Evolutionary conservation across 441 rosid species (phyloP), one percentile per base, ranked within the genome.

Genomic region (Metrosideros polymorpha): DNA sequence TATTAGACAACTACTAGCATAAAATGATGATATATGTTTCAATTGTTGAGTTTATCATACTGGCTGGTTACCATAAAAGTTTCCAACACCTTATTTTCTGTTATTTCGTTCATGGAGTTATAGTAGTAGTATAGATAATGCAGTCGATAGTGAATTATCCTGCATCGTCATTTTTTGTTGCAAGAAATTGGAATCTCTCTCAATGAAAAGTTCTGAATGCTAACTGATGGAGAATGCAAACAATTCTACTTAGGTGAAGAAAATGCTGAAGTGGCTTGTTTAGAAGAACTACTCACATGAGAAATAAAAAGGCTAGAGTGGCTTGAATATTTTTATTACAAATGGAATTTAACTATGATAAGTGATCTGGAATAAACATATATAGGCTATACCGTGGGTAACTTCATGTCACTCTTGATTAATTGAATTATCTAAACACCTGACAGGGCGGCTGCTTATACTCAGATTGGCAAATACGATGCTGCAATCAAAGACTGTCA

Each of bases 361-460:
- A 66, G n/a, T 3, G 79, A 66, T 19, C 14, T 0, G n/a, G n/a
- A 66, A 66, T 19, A 66, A 22, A 6, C 47, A 19, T n/a, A 39
- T 66, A 22, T 66, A 66, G 24, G n/a, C 15, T 66, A 66, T 35
- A 6, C 79, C 79, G 10, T 19, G 47, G 47, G n/a, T 66, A 66
- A 66, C 79, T 22, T 66, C 27, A 12, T 0, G 4, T 66, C 79
- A 61, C 61, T 19, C 83, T 79, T 83, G 30, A 86, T 83, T 85
- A 85, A 85, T 87, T 84, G 54, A 27, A 82, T 39, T 85, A 61
- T 55, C 25, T 39, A 35, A 55, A 29, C 86, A 59, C 77, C 83
- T 88, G 57, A 85, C 92, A 95, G 98, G 97, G 98, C 97, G 13
- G 96, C 98, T 89, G 98, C 98, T 84, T 95, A 92, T 90, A 96